These are phyloP conservation scores for Acanthamoeba royreba DNA, from an alignment of 208 protist species.

Conservation along the genomic window DNA sequence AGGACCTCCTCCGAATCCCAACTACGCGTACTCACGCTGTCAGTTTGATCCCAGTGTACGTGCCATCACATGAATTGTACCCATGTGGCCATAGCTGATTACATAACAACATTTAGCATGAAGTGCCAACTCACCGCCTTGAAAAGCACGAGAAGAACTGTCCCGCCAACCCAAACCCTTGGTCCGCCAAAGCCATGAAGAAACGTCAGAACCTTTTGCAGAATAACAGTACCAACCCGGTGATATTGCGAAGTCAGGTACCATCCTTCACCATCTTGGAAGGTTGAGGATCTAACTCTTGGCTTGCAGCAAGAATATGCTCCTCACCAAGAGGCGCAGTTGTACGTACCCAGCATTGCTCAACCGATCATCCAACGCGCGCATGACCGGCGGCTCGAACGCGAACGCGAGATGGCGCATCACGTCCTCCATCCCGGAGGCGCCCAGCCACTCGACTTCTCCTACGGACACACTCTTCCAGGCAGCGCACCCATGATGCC, in stretches of 20 bases:
- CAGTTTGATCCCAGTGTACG: not conserved
- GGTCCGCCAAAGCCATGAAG: not conserved
- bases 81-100: not conserved
- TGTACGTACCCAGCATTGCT: not conserved
- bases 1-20: not conserved
- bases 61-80: too few species aligned
- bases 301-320: not conserved
- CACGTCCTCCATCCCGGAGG: not conserved
- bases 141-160: not conserved
- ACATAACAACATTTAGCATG: not conserved
- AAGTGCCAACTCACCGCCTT: not conserved
- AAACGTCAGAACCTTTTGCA: not conserved
- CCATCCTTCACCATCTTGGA: not conserved
- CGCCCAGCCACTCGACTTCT: not conserved
- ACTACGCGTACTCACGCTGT: not conserved
- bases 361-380: not conserved
- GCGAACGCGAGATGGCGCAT: not conserved
- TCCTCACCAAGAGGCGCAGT: not conserved
- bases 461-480: not conserved
- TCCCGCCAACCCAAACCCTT: not conserved
- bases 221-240: not conserved
- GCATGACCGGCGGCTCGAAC: not conserved
- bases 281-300: not conserved
- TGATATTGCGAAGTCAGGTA: not conserved
- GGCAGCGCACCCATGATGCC: not conserved